Base-by-base conservation (phyloP, 306 rosid genomes). In the Cicer chorassanicum region DNA sequence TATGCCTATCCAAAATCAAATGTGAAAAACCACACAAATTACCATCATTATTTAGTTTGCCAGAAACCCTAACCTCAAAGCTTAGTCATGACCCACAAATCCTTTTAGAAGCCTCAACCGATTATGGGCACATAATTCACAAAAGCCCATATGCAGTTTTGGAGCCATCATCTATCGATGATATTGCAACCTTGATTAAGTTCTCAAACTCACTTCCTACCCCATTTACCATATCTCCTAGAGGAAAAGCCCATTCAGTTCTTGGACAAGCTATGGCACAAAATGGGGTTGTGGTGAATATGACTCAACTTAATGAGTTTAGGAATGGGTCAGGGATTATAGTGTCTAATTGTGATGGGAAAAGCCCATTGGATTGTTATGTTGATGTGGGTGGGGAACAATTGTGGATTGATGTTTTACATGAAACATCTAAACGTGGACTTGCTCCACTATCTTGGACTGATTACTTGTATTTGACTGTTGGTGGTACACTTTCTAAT, bases 311-410 rank as follows among this genome's bases (percentile, higher is more conserved):
- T 4, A 78, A 49, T 15, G 49, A 14, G 13, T 69, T 49, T 11
- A 78, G 67, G 34, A 56, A 68, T 6, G 78, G 74, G 10, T 55
- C 65, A 1, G 82, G 80, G 1, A 65, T 83, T 8, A 92, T 91
- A 16, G 83, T 94, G 21, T 1, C 42, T 0, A 41, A 45, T 3
- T 55, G 78, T 65, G 62, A 56, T 40, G 84, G 82, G n/a, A 1
- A 36, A 10, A 40, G 24, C 14, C 8, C 15, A 5, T 59, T 7
- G 76, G 91, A 65, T 84, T 50, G 62, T 72, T 94, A 88, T 19
- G 97, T 82, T 1, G 98, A 94, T 67, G 98, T 88, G 1, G 97
- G 98, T 1, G 96, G 87, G 0, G 96, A 88, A 75, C 94, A 87
- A 59, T 74, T 78, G 14, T 94, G 98, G 98, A 87, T 88, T 11